phyloP scores from a whole-genome alignment of 2,329 filamentous ascomycete genomes.

The Podosphaera leucotricha region DNA sequence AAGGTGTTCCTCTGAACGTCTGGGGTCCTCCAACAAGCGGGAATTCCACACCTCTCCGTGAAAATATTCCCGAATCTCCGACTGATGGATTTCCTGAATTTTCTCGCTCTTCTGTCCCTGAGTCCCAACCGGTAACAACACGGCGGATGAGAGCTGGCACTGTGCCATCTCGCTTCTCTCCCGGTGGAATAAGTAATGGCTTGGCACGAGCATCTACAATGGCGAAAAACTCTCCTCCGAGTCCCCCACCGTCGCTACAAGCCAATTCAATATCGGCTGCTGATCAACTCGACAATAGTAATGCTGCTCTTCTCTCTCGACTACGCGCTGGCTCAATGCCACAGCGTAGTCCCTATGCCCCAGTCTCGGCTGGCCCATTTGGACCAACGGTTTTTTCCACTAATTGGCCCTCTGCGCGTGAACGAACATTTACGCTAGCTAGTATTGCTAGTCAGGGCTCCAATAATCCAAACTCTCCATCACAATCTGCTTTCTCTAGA shows the following conservation, averaged over 20 bases:
- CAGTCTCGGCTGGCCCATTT: constrained; percentile 40
- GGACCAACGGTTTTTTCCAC: constrained; percentile 73
- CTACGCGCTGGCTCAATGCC: constrained; percentile 86
- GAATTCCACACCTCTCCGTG: constrained; percentile 83
- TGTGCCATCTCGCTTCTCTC: constrained; percentile 82
- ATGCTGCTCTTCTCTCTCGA: constrained; percentile 57
- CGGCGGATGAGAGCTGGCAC: constrained; percentile 80
- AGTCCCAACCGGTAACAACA: constrained; percentile 38
- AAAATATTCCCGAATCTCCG: constrained; percentile 93
- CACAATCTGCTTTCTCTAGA: constrained; percentile 64
- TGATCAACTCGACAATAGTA: constrained; percentile 24
- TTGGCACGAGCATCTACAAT: constrained; percentile 28
- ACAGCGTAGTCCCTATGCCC: constrained; percentile 47
- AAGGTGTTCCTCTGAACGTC: constrained; percentile 53
- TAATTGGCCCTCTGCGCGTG: constrained; percentile 61
- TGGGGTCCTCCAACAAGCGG: constrained; percentile 95
- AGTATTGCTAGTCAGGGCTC: constrained; percentile 71
- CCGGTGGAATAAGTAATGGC: constrained; percentile 39
- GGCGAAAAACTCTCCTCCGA: constrained; percentile 61
- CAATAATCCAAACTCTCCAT: constrained; percentile 70
- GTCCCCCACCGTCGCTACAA: constrained; percentile 71
- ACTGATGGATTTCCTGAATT: constrained; percentile 91
- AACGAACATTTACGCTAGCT: constrained; percentile 65
- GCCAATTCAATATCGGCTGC: constrained; percentile 34
- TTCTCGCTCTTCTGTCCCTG: constrained; percentile 43